Base-by-base conservation (phyloP, 2,329 filamentous ascomycete species). In the Penicillium sp. region DNA sequence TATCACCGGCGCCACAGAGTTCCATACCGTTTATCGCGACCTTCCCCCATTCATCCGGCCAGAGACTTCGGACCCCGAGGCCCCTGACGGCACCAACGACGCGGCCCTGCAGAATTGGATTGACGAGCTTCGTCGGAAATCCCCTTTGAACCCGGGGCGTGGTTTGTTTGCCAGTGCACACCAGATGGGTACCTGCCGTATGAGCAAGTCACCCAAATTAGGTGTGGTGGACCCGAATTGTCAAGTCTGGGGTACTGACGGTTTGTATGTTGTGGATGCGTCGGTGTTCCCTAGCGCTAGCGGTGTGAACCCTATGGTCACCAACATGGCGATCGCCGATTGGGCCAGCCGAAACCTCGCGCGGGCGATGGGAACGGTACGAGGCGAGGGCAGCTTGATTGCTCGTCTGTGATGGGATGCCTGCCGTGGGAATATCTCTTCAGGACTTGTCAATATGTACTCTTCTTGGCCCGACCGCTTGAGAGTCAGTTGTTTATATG, bases 1-100 rank as follows among this genome's bases (percentile, higher is more conserved):
- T 69, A 82, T 91, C 44, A 81, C 84, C 39, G 91, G 91, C 25
- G 93, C 92, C 0, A 79, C 77, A n/a, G 90, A 96, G 72, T 92
- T 97, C 67, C 83, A 87, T 67, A 79, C 86, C 0, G 77, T 80
- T 4, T 78, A 89, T 21, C 80, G 83, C 0, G 85, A 84, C 10
- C 70, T 90, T 35, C 77, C 81, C 32, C 80, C 86, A 0, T 97
- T 91, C 68, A 70, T 82, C 31, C 80, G 83, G 13, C 64, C 70
- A 7, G 61, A 63, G 5, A 52, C 57, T 12, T 62, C 63, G 7
- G 60, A 64, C 25, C 53, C 51, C 3, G 65, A 65, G 23, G 57
- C 55, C 3, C 65, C 74, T 1, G 69, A 74, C 7, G 80, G 80
- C 0, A 76, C 81, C 61, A 85, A 84, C 62, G 79, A 86, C 55